These are phyloP conservation scores for Hypericum androsaemum DNA, from an alignment of 345 rosid species.

Conservation along the genomic window DNA sequence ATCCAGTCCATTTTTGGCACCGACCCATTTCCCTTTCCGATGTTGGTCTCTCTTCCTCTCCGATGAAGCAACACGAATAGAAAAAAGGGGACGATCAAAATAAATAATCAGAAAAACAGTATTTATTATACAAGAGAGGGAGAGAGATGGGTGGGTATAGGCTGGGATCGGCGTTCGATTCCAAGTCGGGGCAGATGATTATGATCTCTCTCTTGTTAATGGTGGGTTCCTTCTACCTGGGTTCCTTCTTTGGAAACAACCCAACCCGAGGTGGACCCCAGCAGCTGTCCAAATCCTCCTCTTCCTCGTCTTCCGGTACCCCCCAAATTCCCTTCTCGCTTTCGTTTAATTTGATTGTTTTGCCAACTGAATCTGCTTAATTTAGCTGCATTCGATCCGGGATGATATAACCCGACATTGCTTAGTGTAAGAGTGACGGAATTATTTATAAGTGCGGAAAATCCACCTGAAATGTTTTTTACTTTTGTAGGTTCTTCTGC, in stretches of 20 bases:
- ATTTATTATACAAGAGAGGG: neutral
- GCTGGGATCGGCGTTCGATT: conserved; percentile 52
- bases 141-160: conserved; percentile 45
- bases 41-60: no score
- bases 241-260: conserved; percentile 69
- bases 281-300: conserved; percentile 8
- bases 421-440: no score
- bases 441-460: no score
- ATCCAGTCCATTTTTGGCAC: no score
- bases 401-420: no score
- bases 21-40: no score
- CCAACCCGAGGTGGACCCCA: conserved; percentile 38
- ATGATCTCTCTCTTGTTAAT: conserved; percentile 56
- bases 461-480: neutral
- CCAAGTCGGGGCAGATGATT: conserved; percentile 61
- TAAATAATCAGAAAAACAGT: neutral
- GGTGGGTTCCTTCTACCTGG: conserved; percentile 70
- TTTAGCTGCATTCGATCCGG: no score
- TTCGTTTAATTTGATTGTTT: conserved; percentile 1
- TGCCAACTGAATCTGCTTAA: neutral
- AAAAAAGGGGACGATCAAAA: no score
- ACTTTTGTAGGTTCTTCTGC: conserved; percentile 31
- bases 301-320: conserved; percentile 13
- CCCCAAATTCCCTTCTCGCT: conserved; percentile 11
- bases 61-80: no score